Percentiles rank a stretch among this genome's conserved stretches.
Conservation (phyloP, 768 basidiomycete genomes). For the Hericium erinaceus region DNA sequence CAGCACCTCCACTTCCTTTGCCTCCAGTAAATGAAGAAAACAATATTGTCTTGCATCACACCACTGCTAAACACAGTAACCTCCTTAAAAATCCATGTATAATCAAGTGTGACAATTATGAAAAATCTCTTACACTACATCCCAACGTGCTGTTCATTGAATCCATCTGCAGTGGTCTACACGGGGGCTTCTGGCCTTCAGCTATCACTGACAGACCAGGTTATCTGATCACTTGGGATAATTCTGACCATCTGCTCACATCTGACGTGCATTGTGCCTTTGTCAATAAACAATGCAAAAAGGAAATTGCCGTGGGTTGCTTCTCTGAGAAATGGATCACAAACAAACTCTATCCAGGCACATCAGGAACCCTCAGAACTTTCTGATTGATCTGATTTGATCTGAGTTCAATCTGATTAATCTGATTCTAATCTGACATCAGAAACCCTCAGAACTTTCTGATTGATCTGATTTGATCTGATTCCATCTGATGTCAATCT, state of each 20-base stretch:
- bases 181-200: slow-evolving; percentile 38
- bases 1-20: slow-evolving; percentile 7
- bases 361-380: no score
- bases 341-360: slow-evolving; percentile 26
- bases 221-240: slow-evolving; percentile 20
- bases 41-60: slow-evolving; percentile 14
- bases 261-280: neutral
- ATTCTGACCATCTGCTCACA: slow-evolving; percentile 1
- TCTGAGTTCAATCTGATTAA: no score
- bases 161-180: slow-evolving; percentile 23
- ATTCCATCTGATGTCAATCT: no score
- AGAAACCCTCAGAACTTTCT: no score
- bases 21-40: slow-evolving; percentile 4
- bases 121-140: slow-evolving; percentile 22
- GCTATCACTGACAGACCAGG: slow-evolving; percentile 17
- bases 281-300: neutral
- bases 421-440: no score
- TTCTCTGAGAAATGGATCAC: slow-evolving; percentile 23
- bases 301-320: slow-evolving; percentile 13
- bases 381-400: no score
- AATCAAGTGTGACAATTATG: slow-evolving; percentile 24
- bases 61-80: slow-evolving; percentile 19
- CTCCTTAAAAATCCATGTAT: slow-evolving; percentile 30
- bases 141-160: slow-evolving; percentile 30
- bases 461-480: no score